These are phyloP conservation scores for Neurospora cerealis DNA, from an alignment of 495 filamentous ascomycete species.

Conservation along the genomic window DNA sequence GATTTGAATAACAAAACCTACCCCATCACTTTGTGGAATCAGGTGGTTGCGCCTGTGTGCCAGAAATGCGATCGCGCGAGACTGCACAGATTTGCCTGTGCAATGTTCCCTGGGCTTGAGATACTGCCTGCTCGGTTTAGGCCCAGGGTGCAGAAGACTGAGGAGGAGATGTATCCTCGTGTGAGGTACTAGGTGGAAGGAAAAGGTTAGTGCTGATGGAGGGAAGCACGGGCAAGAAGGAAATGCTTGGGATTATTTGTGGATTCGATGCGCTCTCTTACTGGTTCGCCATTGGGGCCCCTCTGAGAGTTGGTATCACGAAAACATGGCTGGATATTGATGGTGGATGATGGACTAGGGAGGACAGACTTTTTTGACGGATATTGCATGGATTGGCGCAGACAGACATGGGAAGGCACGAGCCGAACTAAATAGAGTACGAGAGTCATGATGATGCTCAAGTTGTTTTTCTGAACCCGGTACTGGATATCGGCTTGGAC, in stretches of 20 bases:
- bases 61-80: not conserved
- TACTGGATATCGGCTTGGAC: not conserved
- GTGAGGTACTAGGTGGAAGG: not conserved
- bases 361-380: not conserved
- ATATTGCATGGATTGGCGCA: not conserved
- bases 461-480: not conserved
- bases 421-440: not conserved
- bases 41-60: not conserved
- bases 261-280: not conserved
- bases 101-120: not conserved
- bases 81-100: not conserved
- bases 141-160: not conserved
- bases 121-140: not conserved
- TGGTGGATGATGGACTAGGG: not conserved
- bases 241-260: not conserved
- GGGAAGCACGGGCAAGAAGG: not conserved
- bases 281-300: not conserved
- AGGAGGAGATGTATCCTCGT: not conserved
- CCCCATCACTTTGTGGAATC: not conserved
- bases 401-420: not conserved
- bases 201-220: not conserved
- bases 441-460: not conserved
- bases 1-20: not conserved
- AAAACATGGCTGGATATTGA: not conserved
- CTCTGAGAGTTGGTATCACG: not conserved